Evolutionary conservation across 73 alveolate genomes (phyloP), one percentile per base, ranked within the genome.

Genomic region (Paramecium sexaurelia): DNA sequence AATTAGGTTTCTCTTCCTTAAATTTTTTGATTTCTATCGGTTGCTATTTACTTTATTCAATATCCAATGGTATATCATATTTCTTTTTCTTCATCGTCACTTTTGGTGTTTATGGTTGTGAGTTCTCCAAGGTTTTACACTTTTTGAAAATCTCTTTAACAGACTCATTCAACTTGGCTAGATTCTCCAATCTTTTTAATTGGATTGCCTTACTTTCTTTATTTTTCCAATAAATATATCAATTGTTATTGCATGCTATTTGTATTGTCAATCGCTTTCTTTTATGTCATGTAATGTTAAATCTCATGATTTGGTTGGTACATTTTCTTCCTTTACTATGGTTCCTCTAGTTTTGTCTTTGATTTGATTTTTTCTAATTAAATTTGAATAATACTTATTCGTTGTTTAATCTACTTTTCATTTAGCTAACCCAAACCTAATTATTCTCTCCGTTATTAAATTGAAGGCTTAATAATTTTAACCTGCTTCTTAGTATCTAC

Each of bases 81-180:
- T 33, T 71, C 86, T 36, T 71, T 33, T 71, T 71, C 36, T 71
- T 71, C 17, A 71, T 71, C 3, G 26, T 61, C 90, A 41, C 69
- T 45, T 78, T 78, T 9, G 90, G 90, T 19, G 90, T 78, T 78
- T 78, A 32, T 8, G 90, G 90, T 26, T 78, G 41, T 22, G 90
- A 78, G 32, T 78, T 40, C 47, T 78, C 90, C 32, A 61, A 61
- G 43, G 90, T 41, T 43, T 43, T 43, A 39, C 71, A 39, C 41
- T 78, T 78, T 40, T 78, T 78, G 55, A 78, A 78, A 29, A 78
- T 78, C 55, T 78, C 90, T 78, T 78, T 78, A n/a, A 78, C 73
- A 45, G 43, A 22, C 40, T 78, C 75, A 41, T 78, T 39, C 43
- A 78, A 39, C 73, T 78, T 78, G 27, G 40, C 47, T 41, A 78